Evolutionary conservation across 306 rosid species (phyloP).

Genomic region (Spatholobus suberectus): DNA sequence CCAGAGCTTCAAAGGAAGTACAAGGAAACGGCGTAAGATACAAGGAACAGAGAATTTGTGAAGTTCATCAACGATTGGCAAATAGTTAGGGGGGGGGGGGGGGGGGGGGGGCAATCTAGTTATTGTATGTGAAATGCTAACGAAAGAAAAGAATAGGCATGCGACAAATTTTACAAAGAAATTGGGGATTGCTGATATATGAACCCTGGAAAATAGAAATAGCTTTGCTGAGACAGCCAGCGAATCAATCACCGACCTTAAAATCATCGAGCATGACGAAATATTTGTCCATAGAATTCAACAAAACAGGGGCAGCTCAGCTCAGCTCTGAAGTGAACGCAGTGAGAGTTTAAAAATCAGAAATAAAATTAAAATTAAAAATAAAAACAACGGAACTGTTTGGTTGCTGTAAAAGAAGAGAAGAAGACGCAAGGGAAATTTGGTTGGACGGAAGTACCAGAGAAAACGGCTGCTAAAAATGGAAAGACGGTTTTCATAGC

Average conservation of each 20-base stretch:
- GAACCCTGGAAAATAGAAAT: slow-evolving; percentile 35
- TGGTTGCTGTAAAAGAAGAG: no score
- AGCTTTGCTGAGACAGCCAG: background rate
- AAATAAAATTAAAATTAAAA: no score
- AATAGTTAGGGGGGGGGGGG: no score
- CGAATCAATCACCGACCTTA: slow-evolving; percentile 29
- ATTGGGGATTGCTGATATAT: background rate
- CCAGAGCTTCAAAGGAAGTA: background rate
- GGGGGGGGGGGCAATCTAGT: background rate
- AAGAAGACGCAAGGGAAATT: no score
- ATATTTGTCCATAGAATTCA: slow-evolving; percentile 28
- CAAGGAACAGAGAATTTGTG: background rate
- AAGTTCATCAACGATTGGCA: background rate
- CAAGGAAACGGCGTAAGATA: background rate
- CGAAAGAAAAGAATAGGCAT: background rate
- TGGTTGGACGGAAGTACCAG: slow-evolving; percentile 13
- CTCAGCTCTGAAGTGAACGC: slow-evolving; percentile 11
- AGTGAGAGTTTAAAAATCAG: background rate
- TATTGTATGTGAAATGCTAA: background rate
- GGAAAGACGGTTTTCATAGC: slow-evolving; percentile 40
- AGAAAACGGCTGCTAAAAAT: background rate
- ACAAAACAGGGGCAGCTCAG: background rate
- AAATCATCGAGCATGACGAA: slow-evolving; percentile 40
- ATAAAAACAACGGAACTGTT: no score
- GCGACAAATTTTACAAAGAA: background rate